Evolutionary conservation across 1,139 yeast species (phyloP).

Genomic region (Debaryomyces subglobosus): DNA sequence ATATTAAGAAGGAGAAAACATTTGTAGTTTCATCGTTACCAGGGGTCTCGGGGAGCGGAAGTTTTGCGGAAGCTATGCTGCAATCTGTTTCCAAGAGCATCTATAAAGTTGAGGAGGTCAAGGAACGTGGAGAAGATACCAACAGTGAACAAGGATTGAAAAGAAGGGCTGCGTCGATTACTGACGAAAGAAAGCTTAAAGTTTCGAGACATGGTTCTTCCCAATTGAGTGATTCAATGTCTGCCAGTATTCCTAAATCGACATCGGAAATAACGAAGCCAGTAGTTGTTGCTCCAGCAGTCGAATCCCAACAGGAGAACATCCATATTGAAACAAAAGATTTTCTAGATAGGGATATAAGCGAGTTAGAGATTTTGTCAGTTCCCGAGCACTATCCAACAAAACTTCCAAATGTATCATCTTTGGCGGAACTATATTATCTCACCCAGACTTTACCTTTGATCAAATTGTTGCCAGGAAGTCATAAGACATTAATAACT

Average conservation of each 20-base stretch:
- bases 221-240: not conserved
- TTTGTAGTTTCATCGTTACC: slow-evolving; percentile 2
- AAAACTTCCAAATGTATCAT: slow-evolving; percentile 49
- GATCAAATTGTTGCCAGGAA: slow-evolving; percentile 76
- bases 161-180: slow-evolving; percentile 5
- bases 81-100: slow-evolving; percentile 2
- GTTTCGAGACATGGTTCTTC: not conserved
- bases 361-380: slow-evolving; percentile 41
- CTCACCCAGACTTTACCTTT: slow-evolving; percentile 87
- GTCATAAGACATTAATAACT: slow-evolving; percentile 84
- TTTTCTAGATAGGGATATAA: slow-evolving; percentile 30
- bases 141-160: not conserved
- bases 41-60: not conserved
- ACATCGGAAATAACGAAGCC: not conserved
- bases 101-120: not conserved
- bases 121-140: not conserved
- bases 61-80: slow-evolving; percentile 3
- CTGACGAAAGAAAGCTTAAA: slow-evolving; percentile 4
- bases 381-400: slow-evolving; percentile 51
- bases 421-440: slow-evolving; percentile 84
- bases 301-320: slow-evolving; percentile 24
- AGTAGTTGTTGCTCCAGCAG: slow-evolving; percentile 12
- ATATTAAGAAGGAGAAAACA: slow-evolving; percentile 5
- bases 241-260: slow-evolving; percentile 1
- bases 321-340: slow-evolving; percentile 25